Evolutionary conservation across 2,329 filamentous ascomycete genomes (phyloP).

Genomic region (Ilyonectria mors-panacis): DNA sequence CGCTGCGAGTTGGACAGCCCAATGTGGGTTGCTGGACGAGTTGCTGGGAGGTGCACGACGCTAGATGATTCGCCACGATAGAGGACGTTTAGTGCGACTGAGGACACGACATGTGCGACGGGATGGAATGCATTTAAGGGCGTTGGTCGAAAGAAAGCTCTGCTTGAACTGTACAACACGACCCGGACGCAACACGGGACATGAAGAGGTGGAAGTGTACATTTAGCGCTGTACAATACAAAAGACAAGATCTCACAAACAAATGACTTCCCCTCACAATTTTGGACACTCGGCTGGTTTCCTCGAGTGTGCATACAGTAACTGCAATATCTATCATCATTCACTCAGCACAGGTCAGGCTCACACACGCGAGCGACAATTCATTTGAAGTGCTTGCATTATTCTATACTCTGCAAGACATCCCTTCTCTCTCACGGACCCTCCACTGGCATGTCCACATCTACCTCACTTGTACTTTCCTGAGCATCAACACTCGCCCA

Average conservation of each 20-base stretch:
- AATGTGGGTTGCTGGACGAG: neutral
- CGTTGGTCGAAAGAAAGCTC: constrained; percentile 43
- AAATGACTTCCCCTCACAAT: neutral
- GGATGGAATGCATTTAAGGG: constrained; percentile 35
- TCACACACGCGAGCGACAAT: neutral
- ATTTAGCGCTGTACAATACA: constrained; percentile 48
- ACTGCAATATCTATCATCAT: neutral
- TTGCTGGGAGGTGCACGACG: neutral
- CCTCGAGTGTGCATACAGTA: neutral
- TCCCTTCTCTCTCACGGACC: constrained; percentile 12
- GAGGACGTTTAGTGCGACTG: neutral
- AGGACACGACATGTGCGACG: neutral
- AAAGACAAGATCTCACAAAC: constrained; percentile 18
- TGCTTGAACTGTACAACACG: constrained; percentile 45
- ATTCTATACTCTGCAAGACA: constrained; percentile 42
- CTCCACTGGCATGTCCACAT: constrained; percentile 7
- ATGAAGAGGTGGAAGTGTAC: constrained; percentile 39
- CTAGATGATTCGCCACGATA: neutral
- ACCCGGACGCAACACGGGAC: constrained; percentile 15
- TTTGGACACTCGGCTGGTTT: too few relatives aligned
- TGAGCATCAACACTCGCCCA: constrained; percentile 40
- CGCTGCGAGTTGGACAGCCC: neutral
- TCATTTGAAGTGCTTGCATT: constrained; percentile 48
- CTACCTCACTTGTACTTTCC: constrained; percentile 34
- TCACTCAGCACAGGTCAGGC: neutral